Percentiles rank a stretch among this genome's conserved stretches.
These are phyloP conservation scores for Pyrrhoderma lamaoense DNA, from an alignment of 1,284 basidiomycete genomes.

Conservation along the genomic window DNA sequence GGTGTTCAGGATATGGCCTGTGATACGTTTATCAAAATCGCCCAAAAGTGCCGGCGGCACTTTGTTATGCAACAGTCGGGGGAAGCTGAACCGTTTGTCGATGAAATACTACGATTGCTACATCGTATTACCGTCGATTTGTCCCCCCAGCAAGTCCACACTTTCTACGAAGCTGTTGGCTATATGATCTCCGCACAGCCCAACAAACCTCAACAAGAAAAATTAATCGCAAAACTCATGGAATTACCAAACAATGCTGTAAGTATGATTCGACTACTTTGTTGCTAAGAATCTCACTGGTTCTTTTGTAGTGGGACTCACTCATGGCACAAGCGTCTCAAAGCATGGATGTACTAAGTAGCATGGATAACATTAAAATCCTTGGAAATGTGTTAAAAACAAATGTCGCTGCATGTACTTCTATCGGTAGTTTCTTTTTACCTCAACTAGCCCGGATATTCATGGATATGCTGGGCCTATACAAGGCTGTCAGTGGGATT, in stretches of 20 bases:
- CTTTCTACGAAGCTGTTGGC: slow-evolving; percentile 97
- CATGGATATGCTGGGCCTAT: slow-evolving; percentile 97
- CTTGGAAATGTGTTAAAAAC: slow-evolving; percentile 97
- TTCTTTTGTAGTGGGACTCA: slow-evolving; percentile 77
- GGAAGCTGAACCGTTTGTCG: slow-evolving; percentile 96
- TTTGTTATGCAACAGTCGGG: slow-evolving; percentile 99
- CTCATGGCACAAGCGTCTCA: slow-evolving; percentile 94
- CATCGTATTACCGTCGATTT: slow-evolving; percentile 95
- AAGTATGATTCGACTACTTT: slow-evolving; percentile 26
- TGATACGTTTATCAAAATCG: slow-evolving; percentile 99
- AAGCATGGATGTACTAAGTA: slow-evolving; percentile 88
- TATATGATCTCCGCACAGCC: slow-evolving; percentile 99
- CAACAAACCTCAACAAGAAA: slow-evolving; percentile 95
- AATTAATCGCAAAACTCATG: slow-evolving; percentile 93
- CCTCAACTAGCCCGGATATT: slow-evolving; percentile 96
- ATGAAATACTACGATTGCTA: slow-evolving; percentile 90
- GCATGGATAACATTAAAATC: slow-evolving; percentile 94
- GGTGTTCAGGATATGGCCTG: slow-evolving; percentile 99
- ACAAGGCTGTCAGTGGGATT: slow-evolving; percentile 97
- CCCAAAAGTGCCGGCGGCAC: slow-evolving; percentile 96
- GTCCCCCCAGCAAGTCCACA: slow-evolving; percentile 92
- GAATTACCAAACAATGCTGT: slow-evolving; percentile 95
- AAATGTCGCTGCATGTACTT: slow-evolving; percentile 96
- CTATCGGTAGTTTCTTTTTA: slow-evolving; percentile 94
- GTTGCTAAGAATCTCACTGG: neutral